Percentiles rank a stretch among this genome's conserved stretches.
phyloP scores from a whole-genome alignment of 768 basidiomycete species.

The Scleroderma citrinum region DNA sequence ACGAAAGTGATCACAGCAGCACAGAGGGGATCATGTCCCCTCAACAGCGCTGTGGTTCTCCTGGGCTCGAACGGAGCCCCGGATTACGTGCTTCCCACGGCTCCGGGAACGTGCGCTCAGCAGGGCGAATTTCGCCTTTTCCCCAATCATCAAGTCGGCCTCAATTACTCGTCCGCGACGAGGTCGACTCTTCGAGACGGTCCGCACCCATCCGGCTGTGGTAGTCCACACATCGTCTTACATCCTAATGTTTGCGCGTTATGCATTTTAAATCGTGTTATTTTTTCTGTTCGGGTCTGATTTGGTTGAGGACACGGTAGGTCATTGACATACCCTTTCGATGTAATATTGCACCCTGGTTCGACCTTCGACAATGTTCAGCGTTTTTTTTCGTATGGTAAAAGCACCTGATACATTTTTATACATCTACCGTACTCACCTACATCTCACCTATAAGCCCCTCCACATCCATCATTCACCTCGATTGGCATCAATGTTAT shows the following conservation, averaged over 20 bases:
- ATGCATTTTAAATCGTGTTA: not conserved
- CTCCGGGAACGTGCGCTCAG: not conserved
- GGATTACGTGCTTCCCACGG: not conserved
- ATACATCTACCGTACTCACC: no score
- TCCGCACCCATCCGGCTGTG: not conserved
- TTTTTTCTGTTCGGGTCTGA: not conserved
- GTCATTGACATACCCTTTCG: no score
- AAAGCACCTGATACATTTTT: no score
- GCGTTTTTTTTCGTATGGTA: no score
- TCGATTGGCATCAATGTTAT: no score
- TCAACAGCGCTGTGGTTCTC: not conserved
- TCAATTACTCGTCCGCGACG: not conserved
- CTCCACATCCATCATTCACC: no score
- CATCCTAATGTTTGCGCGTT: not conserved
- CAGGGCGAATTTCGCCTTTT: not conserved
- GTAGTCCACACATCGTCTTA: not conserved
- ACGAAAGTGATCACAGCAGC: not conserved
- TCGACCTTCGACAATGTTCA: no score
- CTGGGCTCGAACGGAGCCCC: not conserved
- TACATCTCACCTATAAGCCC: no score
- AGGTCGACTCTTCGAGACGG: not conserved
- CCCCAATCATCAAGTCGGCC: not conserved
- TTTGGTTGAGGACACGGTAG: no score
- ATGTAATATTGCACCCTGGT: no score
- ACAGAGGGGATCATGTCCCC: not conserved